Evolutionary conservation across 2,329 filamentous ascomycete genomes (phyloP).

Genomic region (Stachybotrys elegans): DNA sequence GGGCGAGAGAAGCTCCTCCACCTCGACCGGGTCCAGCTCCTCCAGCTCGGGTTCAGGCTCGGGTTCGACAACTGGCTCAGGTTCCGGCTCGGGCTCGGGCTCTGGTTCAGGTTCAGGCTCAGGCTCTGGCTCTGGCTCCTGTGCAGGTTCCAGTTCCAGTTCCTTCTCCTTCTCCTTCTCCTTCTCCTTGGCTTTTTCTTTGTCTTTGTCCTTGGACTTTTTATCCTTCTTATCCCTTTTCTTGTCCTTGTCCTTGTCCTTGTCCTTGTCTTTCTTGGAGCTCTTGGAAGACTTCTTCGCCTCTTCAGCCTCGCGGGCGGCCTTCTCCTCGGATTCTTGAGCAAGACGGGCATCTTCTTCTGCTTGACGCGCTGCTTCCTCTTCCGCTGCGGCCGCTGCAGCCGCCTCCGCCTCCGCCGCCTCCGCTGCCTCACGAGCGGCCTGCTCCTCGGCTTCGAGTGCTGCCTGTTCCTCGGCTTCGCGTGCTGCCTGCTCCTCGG

Average conservation of each 20-base stretch:
- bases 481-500: conserved; percentile 19
- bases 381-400: conserved; percentile 16
- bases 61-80: conserved; percentile 7
- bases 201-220: conserved; percentile 15
- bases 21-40: conserved; percentile 35
- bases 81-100: conserved; percentile 7
- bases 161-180: conserved; percentile 16
- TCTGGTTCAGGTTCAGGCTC: conserved; percentile 10
- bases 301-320: conserved; percentile 31
- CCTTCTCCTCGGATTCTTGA: conserved; percentile 26
- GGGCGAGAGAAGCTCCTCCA: conserved; percentile 36
- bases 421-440: conserved; percentile 16
- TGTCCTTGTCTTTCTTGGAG: conserved; percentile 29
- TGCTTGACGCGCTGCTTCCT: conserved; percentile 13
- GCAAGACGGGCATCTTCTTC: conserved; percentile 11
- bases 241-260: conserved; percentile 25
- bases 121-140: conserved; percentile 7
- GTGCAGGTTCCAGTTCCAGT: conserved; percentile 4
- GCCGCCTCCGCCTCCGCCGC: conserved; percentile 17
- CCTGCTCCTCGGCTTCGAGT: conserved; percentile 18
- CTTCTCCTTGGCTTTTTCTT: conserved; percentile 18
- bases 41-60: conserved; percentile 13
- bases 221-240: conserved; percentile 15
- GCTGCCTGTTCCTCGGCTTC: conserved; percentile 25
- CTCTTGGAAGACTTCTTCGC: conserved; percentile 38